Evolutionary conservation across 495 filamentous ascomycete species (phyloP).

Genomic region (Xylaria flabelliformis): DNA sequence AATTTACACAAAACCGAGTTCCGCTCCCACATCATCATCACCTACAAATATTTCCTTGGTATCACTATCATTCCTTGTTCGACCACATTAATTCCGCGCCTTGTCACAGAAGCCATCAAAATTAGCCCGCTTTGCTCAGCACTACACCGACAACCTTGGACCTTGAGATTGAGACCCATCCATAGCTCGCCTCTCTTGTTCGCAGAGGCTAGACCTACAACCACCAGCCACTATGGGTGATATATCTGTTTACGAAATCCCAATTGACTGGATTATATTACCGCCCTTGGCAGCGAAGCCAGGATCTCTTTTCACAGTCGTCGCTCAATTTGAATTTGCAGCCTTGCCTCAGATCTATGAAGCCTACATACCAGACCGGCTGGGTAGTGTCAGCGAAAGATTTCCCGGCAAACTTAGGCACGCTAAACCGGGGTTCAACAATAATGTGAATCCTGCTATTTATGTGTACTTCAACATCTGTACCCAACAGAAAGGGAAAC

Average conservation of each 20-base stretch:
- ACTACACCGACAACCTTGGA: background rate
- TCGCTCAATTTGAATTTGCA: background rate
- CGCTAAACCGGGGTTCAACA: background rate
- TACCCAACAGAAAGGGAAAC: background rate
- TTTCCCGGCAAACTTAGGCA: background rate
- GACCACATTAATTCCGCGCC: no score
- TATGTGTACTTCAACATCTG: constrained; percentile 3
- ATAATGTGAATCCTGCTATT: background rate
- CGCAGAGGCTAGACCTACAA: background rate
- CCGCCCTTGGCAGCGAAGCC: background rate
- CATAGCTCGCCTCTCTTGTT: background rate
- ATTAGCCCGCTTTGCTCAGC: background rate
- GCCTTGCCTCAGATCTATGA: background rate
- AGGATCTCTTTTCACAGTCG: background rate
- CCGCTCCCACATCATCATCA: background rate
- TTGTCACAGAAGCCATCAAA: background rate
- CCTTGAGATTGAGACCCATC: background rate
- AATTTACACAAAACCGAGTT: background rate
- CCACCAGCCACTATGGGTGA: background rate
- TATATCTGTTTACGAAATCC: background rate
- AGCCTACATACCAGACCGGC: background rate
- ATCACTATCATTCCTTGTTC: background rate
- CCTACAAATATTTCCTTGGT: background rate
- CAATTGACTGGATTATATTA: background rate
- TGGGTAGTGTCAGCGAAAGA: background rate